Percentiles rank a stretch among this genome's conserved stretches.
Conservation (phyloP, 179 eudicot species). For the Beta lomatogona region DNA sequence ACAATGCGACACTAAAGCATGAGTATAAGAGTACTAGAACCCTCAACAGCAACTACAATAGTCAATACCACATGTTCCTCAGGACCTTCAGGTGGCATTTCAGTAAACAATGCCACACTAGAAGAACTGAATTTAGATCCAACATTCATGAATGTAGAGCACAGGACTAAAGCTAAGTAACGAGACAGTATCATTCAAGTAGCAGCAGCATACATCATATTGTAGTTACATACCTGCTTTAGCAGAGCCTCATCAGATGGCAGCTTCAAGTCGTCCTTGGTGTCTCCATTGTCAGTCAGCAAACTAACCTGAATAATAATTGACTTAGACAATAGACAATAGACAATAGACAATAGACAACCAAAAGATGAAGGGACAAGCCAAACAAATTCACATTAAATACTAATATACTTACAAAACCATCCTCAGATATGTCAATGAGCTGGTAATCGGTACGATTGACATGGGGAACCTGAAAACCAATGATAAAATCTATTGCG, state of each 20-base stretch:
- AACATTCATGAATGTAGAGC: background rate
- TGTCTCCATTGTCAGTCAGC: conserved; percentile 57
- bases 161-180: background rate
- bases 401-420: conserved; percentile 40
- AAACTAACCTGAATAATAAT: conserved; percentile 47
- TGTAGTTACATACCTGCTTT: conserved; percentile 33
- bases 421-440: conserved; percentile 58
- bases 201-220: background rate
- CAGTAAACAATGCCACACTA: background rate
- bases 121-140: background rate
- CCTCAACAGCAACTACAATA: background rate
- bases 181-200: background rate
- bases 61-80: no score
- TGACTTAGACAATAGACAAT: background rate
- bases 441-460: conserved; percentile 56
- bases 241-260: conserved; percentile 51
- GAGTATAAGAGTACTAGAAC: background rate
- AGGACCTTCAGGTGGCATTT: background rate
- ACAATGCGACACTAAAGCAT: no score
- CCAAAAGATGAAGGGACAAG: background rate
- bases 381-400: background rate
- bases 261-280: conserved; percentile 64
- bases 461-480: conserved; percentile 55
- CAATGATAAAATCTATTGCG: background rate
- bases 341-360: background rate